Percentiles rank a stretch among this genome's conserved stretches.
phyloP scores from a whole-genome alignment of 805 yeast species.

The Barnettozyma californica region DNA sequence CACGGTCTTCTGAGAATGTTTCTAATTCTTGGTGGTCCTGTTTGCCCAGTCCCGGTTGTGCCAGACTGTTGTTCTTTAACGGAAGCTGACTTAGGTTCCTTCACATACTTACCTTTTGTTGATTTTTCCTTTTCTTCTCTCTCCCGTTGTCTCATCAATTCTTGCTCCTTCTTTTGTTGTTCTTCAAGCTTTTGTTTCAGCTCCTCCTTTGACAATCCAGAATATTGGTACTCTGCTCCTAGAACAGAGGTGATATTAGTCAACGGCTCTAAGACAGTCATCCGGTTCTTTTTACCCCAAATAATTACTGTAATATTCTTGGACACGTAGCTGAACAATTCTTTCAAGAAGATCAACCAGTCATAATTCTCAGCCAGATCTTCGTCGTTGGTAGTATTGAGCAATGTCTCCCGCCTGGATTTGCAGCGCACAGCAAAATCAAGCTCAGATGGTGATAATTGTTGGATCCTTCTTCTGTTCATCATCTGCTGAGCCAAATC shows the following conservation, averaged over 20 bases:
- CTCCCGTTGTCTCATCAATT: conserved; percentile 14
- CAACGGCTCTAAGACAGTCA: conserved; percentile 14
- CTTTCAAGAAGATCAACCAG: conserved; percentile 81
- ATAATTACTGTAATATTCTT: conserved; percentile 67
- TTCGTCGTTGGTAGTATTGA: conserved; percentile 40
- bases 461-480: conserved; percentile 29
- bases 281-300: conserved; percentile 55
- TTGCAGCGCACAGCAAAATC: conserved; percentile 76
- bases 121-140: conserved; percentile 4
- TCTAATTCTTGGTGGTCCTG: conserved; percentile 21
- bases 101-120: neutral
- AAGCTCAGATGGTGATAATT: conserved; percentile 66
- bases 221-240: conserved; percentile 4
- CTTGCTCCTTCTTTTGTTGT: conserved; percentile 14
- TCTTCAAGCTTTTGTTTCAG: conserved; percentile 14
- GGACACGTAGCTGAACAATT: conserved; percentile 69
- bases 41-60: neutral
- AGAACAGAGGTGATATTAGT: conserved; percentile 3
- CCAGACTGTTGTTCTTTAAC: neutral
- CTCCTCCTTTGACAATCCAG: conserved; percentile 20
- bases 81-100: neutral
- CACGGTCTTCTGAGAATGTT: conserved; percentile 58
- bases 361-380: conserved; percentile 68
- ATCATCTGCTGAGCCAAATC: conserved; percentile 42
- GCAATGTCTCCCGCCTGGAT: conserved; percentile 59